A percentile compares a stretch with the other conserved stretches of the same genome.
Conservation (phyloP, 495 filamentous ascomycete genomes). For the Darksidea phi region DNA sequence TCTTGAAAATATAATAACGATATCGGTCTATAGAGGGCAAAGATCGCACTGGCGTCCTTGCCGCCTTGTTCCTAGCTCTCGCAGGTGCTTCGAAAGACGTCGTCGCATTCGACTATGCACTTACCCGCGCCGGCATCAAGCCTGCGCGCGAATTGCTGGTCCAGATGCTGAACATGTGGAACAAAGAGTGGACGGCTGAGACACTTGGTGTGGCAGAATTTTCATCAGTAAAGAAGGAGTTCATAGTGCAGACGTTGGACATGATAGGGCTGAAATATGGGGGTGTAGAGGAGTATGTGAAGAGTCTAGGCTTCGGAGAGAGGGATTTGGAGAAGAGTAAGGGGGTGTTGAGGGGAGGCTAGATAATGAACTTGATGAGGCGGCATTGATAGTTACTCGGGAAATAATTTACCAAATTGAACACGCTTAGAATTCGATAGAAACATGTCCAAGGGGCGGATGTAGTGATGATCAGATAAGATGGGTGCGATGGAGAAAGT, state of each 20-base stretch:
- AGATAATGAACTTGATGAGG: too few species aligned
- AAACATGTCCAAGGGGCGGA: too few species aligned
- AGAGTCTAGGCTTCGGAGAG: conserved; percentile 52
- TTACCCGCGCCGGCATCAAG: conserved; percentile 57
- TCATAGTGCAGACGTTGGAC: conserved; percentile 53
- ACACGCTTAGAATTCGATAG: too few species aligned
- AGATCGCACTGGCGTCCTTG: conserved; percentile 64
- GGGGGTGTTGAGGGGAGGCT: conserved; percentile 40
- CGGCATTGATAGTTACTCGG: too few species aligned
- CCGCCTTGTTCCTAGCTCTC: conserved; percentile 58
- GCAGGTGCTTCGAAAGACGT: conserved; percentile 55
- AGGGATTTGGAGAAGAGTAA: conserved; percentile 52
- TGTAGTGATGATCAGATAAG: too few species aligned
- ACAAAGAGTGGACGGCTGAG: conserved; percentile 39
- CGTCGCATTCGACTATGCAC: conserved; percentile 62
- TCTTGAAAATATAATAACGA: background rate
- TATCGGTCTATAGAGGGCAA: conserved; percentile 49
- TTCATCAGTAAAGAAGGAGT: conserved; percentile 25
- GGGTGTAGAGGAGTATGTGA: conserved; percentile 55
- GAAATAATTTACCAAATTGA: too few species aligned
- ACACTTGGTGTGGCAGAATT: conserved; percentile 36
- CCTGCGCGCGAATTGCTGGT: conserved; percentile 48
- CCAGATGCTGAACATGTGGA: conserved; percentile 46
- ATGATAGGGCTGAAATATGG: conserved; percentile 55
- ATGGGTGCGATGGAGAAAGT: too few species aligned